Conservation (phyloP, 768 basidiomycete species). For the Gymnopilus dilepis region DNA sequence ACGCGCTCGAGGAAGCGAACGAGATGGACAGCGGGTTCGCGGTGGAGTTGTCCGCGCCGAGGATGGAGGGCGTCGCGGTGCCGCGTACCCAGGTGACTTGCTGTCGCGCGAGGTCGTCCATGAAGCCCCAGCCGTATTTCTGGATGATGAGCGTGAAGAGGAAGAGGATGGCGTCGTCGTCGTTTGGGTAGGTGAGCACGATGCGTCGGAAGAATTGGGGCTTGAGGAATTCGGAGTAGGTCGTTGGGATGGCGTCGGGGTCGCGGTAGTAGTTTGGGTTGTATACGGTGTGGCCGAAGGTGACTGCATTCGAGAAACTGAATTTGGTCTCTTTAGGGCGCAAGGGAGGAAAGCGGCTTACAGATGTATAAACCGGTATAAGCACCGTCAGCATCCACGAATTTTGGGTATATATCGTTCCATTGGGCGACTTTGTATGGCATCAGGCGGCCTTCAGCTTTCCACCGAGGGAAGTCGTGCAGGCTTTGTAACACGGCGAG, state of each 20-base stretch:
- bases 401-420: conserved; percentile 31
- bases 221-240: conserved; percentile 21
- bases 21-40: conserved; percentile 18
- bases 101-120: conserved; percentile 24
- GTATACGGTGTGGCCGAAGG: conserved; percentile 28
- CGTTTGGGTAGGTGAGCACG: conserved; percentile 32
- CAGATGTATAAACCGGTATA: conserved; percentile 30
- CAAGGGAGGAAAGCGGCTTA: conserved; percentile 8
- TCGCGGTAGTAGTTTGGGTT: conserved; percentile 16
- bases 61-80: conserved; percentile 29
- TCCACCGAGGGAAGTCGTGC: conserved; percentile 31
- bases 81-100: conserved; percentile 29
- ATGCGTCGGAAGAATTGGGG: conserved; percentile 21
- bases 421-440: conserved; percentile 29
- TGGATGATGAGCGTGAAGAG: conserved; percentile 28
- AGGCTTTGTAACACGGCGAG: conserved; percentile 29
- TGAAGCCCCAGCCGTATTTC: conserved; percentile 28
- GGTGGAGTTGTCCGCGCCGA: conserved; percentile 16
- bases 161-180: conserved; percentile 34
- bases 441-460: conserved; percentile 23
- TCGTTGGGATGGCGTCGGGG: conserved; percentile 15
- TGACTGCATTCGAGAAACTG: conserved; percentile 11
- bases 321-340: background rate
- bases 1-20: conserved; percentile 26
- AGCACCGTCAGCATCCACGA: conserved; percentile 30